Base-by-base conservation (phyloP, 805 yeast genomes). In the Metschnikowia proteae region DNA sequence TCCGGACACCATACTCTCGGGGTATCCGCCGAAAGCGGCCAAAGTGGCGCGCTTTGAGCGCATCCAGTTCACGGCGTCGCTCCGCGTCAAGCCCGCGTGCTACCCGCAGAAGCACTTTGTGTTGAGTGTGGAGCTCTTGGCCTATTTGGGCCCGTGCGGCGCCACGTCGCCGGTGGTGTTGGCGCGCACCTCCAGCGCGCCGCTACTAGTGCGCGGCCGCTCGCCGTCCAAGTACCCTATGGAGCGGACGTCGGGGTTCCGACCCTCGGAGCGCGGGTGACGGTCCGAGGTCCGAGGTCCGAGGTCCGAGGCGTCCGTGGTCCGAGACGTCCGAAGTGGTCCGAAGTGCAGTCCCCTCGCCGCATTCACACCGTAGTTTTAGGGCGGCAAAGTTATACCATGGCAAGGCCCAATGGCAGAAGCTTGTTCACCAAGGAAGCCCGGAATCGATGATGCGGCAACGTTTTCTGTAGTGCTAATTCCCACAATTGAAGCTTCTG, bases 11-110 rank as follows among this genome's bases (percentile, higher is more conserved):
- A 43, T 52, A 13, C 43, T 55, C 9, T 22, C 42, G 6, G 17
- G 36, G 4, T 55, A 55, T 29, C 55, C 56, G 0, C 7, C 17
- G 2, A 45, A 23, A 6, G 35, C 38, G 6, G 34, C 81, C 6
- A 75, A 74, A 53, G 86, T 82, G 5, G 88, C 87, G 1, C 67
- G 84, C 38, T 84, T 80, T 59, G 88, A 84, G 61, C 68, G 89
- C 55, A 76, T 84, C 27, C 89, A 84, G 58, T 84, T 84, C 60
- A 76, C 78, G 27, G 72, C 76, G 51, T 58, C 65, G 44, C 75
- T 76, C 48, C 80, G 76, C 53, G 71, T 74, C 1, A 65, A 76
- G 33, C 72, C 65, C 26, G 70, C 66, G 47, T 53, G 61, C 25
- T 71, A 11, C 5, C n/a, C 33, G 5, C 22, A 8, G 26, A 31